phyloP scores from a whole-genome alignment of 768 basidiomycete species.

The Leccinum barrowsii region DNA sequence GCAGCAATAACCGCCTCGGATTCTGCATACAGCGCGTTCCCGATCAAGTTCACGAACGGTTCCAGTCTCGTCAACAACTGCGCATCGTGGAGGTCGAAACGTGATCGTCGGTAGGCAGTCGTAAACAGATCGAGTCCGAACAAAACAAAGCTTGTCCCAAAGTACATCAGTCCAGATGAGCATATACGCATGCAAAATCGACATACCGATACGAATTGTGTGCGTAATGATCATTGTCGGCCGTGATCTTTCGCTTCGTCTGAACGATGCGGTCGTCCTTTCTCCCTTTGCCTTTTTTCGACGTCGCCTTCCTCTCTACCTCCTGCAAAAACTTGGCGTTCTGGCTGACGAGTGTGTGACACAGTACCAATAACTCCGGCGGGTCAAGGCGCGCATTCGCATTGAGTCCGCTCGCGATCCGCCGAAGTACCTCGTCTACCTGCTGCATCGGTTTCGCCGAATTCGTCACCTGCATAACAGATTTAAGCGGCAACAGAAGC shows the following conservation, averaged over 20 bases:
- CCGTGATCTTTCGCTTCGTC: conserved; percentile 59
- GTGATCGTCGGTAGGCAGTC: conserved; percentile 79
- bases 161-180: background rate
- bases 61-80: conserved; percentile 80
- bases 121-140: conserved; percentile 92
- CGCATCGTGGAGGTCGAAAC: conserved; percentile 78
- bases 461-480: conserved; percentile 83
- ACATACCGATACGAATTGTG: conserved; percentile 85
- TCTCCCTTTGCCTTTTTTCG: conserved; percentile 22
- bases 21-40: conserved; percentile 87
- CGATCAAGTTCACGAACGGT: conserved; percentile 80
- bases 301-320: conserved; percentile 36
- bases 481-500: conserved; percentile 73
- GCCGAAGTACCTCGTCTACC: conserved; percentile 84
- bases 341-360: conserved; percentile 86
- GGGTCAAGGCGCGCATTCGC: conserved; percentile 71
- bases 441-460: conserved; percentile 74
- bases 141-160: conserved; percentile 63
- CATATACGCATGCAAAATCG: background rate
- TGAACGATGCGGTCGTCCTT: conserved; percentile 71
- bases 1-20: conserved; percentile 70
- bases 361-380: conserved; percentile 71
- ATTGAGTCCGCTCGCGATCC: conserved; percentile 82
- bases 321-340: conserved; percentile 85
- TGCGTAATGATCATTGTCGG: conserved; percentile 65